A percentile compares a stretch with the other conserved stretches of the same genome.
These are phyloP conservation scores for Saururus chinensis DNA, from an alignment of 164 flowering plant genomes.

Conservation along the genomic window DNA sequence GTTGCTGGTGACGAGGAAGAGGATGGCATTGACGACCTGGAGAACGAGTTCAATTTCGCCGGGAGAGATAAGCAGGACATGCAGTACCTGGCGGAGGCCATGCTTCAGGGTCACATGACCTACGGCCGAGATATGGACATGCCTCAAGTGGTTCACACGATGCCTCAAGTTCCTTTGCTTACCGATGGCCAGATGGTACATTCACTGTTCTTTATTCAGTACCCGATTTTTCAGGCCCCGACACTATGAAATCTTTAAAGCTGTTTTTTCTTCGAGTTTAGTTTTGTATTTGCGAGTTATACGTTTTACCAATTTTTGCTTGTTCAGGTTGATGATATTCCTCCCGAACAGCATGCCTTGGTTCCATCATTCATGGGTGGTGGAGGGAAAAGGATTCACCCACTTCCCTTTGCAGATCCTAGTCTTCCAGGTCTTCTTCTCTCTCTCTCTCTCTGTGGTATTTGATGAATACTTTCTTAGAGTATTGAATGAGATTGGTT, in stretches of 20 bases:
- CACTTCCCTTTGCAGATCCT: slow-evolving; percentile 44
- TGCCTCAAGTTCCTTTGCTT: slow-evolving; percentile 32
- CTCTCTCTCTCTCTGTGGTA: background rate
- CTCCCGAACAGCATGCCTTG: slow-evolving; percentile 47
- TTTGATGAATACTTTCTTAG: background rate
- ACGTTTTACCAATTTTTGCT: background rate
- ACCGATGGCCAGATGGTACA: slow-evolving; percentile 32
- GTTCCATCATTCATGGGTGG: slow-evolving; percentile 39
- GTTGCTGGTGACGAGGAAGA: slow-evolving; percentile 63
- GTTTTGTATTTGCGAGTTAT: background rate
- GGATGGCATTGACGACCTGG: slow-evolving; percentile 47
- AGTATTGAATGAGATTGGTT: background rate
- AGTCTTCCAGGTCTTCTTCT: slow-evolving; percentile 21
- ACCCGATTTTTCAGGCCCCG: background rate
- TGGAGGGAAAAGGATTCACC: slow-evolving; percentile 41
- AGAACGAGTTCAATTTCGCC: slow-evolving; percentile 41
- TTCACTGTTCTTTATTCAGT: background rate
- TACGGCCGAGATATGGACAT: slow-evolving; percentile 26
- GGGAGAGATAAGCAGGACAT: slow-evolving; percentile 20
- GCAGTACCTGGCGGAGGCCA: slow-evolving; percentile 26
- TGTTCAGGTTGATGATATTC: slow-evolving; percentile 39
- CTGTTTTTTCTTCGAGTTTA: background rate
- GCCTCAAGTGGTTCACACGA: slow-evolving; percentile 30
- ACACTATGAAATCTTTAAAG: background rate
- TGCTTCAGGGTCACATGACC: slow-evolving; percentile 31